A percentile compares a stretch with the other conserved stretches of the same genome.
Evolutionary conservation across 2,329 filamentous ascomycete genomes (phyloP).

Genomic region (Pseudophaeomoniella oleicola): DNA sequence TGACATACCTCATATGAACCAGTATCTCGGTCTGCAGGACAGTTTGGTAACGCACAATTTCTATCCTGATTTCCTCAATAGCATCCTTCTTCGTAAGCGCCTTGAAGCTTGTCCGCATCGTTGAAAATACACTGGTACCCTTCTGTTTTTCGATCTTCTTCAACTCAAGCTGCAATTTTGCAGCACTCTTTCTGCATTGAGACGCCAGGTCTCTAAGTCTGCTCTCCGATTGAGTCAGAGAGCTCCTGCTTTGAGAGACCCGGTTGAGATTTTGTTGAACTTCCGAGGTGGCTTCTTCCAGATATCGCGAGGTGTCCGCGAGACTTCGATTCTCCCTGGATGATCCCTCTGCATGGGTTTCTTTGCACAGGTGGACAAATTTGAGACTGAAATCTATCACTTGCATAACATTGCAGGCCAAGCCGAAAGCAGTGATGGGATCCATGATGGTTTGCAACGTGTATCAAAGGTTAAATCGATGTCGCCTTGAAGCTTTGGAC

Average conservation of each 20-base stretch:
- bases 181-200: background rate
- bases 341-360: background rate
- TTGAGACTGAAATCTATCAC: conserved; percentile 3
- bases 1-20: background rate
- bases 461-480: too few relatives aligned
- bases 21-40: background rate
- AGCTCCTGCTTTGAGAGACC: background rate
- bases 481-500: too few relatives aligned
- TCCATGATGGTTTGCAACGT: too few relatives aligned
- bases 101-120: background rate
- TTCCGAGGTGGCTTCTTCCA: background rate
- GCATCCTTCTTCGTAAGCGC: background rate
- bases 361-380: background rate
- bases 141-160: background rate
- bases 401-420: conserved; percentile 1
- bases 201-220: background rate
- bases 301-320: background rate
- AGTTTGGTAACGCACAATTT: background rate
- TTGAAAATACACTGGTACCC: background rate
- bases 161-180: background rate
- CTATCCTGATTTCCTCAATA: background rate
- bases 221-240: background rate
- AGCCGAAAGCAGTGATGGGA: background rate
- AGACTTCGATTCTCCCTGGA: background rate
- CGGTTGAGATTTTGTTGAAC: background rate